These are phyloP conservation scores for Tubosaeta sp. DNA, from an alignment of 768 basidiomycete genomes.

Conservation along the genomic window DNA sequence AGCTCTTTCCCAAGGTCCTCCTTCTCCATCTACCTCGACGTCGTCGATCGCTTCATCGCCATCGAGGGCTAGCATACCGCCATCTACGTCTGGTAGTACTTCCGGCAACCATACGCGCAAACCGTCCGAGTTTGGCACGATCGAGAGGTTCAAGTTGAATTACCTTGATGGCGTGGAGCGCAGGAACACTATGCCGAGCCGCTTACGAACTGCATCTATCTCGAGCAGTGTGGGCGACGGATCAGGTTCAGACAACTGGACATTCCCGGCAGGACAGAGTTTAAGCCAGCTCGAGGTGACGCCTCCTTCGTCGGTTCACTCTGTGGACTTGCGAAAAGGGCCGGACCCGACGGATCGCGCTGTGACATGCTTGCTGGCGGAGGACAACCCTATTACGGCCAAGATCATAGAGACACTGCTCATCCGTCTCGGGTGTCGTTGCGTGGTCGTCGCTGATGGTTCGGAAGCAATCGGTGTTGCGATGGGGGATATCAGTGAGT, in stretches of 20 bases:
- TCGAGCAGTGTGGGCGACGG: conserved; percentile 80
- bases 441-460: conserved; percentile 93
- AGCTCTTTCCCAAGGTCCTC: conserved; percentile 65
- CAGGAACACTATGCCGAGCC: conserved; percentile 82
- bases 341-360: conserved; percentile 80
- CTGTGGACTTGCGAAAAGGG: conserved; percentile 72
- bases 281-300: conserved; percentile 55
- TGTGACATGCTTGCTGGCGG: conserved; percentile 92
- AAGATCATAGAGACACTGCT: conserved; percentile 96
- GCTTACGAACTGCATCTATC: conserved; percentile 80
- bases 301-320: conserved; percentile 81
- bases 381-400: conserved; percentile 96
- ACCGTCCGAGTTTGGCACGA: conserved; percentile 83
- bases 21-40: conserved; percentile 88
- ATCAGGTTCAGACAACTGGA: conserved; percentile 72
- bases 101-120: conserved; percentile 65
- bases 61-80: conserved; percentile 67
- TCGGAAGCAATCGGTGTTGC: conserved; percentile 96
- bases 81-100: conserved; percentile 65
- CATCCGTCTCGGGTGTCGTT: conserved; percentile 90
- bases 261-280: conserved; percentile 50
- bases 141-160: conserved; percentile 84
- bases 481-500: conserved; percentile 95
- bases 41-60: conserved; percentile 90
- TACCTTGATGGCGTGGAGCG: conserved; percentile 75